A percentile compares a stretch with the other conserved stretches of the same genome.
Conservation (phyloP, 306 rosid genomes). For the Neltuma alba region DNA sequence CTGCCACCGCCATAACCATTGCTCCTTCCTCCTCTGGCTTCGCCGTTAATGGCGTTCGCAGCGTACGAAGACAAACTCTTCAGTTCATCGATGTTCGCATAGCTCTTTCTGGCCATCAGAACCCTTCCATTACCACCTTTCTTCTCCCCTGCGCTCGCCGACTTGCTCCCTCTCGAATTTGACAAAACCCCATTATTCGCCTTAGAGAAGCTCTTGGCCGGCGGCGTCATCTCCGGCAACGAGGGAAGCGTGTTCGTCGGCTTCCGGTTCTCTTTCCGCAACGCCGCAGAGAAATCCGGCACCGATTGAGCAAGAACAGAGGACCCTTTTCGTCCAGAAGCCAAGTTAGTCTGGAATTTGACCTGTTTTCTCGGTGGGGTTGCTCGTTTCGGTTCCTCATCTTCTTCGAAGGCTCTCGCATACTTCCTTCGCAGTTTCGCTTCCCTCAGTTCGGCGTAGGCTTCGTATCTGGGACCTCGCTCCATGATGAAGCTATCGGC, state of each 20-base stretch:
- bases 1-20: slow-evolving; percentile 28
- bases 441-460: slow-evolving; percentile 81
- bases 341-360: slow-evolving; percentile 45
- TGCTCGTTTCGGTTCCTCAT: slow-evolving; percentile 30
- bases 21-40: slow-evolving; percentile 56
- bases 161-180: slow-evolving; percentile 75
- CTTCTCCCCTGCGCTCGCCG: slow-evolving; percentile 76
- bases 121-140: slow-evolving; percentile 46
- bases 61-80: slow-evolving; percentile 67
- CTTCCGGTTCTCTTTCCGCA: slow-evolving; percentile 82
- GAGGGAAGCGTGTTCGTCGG: slow-evolving; percentile 51
- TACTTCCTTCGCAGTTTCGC: slow-evolving; percentile 47
- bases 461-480: slow-evolving; percentile 82
- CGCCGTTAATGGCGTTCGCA: slow-evolving; percentile 66
- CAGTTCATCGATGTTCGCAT: slow-evolving; percentile 70
- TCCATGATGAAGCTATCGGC: slow-evolving; percentile 60
- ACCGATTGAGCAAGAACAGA: slow-evolving; percentile 86
- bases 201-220: slow-evolving; percentile 53
- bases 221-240: slow-evolving; percentile 70
- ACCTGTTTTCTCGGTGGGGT: slow-evolving; percentile 73
- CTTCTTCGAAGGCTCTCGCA: slow-evolving; percentile 20
- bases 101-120: slow-evolving; percentile 77
- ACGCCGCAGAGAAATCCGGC: slow-evolving; percentile 74
- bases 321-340: slow-evolving; percentile 44
- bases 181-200: slow-evolving; percentile 43